phyloP scores from a whole-genome alignment of 805 yeast species.

The Ogataea pini region DNA sequence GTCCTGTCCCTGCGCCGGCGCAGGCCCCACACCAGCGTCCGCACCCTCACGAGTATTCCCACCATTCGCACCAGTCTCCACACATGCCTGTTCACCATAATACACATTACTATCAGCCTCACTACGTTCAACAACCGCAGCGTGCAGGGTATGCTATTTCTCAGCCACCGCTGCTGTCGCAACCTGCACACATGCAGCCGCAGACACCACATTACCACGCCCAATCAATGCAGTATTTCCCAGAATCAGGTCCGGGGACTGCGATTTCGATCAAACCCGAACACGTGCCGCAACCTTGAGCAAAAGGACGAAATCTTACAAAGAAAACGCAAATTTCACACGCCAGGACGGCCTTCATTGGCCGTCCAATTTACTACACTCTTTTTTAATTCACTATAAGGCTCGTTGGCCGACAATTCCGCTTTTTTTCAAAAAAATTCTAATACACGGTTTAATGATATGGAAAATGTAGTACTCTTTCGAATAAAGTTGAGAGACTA shows the following conservation, averaged over 20 bases:
- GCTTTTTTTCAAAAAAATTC: background rate
- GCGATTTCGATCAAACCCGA: constrained; percentile 3
- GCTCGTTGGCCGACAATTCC: background rate
- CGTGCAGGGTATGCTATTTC: background rate
- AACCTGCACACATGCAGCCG: background rate
- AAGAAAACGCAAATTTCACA: background rate
- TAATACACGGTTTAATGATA: background rate
- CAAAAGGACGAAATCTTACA: background rate
- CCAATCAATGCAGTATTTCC: constrained; percentile 2
- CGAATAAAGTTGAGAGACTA: too few relatives aligned
- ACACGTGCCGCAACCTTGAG: constrained; percentile 2
- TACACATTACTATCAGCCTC: constrained; percentile 12
- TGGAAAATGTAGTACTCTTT: too few relatives aligned
- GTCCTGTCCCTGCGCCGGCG: constrained; percentile 6
- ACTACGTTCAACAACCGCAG: constrained; percentile 8
- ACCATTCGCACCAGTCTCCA: constrained; percentile 5
- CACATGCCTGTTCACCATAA: constrained; percentile 2
- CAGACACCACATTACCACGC: background rate
- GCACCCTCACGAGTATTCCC: constrained; percentile 1
- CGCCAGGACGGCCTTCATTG: background rate
- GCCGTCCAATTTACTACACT: background rate
- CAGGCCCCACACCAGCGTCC: constrained; percentile 11
- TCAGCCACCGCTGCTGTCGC: background rate
- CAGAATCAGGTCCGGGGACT: background rate
- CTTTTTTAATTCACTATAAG: background rate